Evolutionary conservation across 2,329 filamentous ascomycete genomes (phyloP), one percentile per base, ranked within the genome.

Genomic region (Fusarium odoratissimum): DNA sequence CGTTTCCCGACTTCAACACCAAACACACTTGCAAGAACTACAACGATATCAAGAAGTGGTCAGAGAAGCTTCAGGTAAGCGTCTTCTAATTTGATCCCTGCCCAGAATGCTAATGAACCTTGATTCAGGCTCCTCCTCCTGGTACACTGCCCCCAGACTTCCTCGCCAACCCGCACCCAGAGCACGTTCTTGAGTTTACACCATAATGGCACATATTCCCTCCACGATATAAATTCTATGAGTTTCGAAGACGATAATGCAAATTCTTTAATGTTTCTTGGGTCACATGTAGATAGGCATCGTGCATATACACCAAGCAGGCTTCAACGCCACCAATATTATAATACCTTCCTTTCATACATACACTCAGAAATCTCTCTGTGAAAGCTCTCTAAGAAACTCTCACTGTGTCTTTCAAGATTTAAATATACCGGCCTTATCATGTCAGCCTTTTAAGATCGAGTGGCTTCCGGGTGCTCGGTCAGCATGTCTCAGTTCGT

Each of bases 1-100:
- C 88, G 1, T 91, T 89, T 70, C 88, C 89, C 5, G 89, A 91
- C 77, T 91, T 91, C 79, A 89, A 90, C 73, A 91, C 89, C 0
- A 82, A 83, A 62, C 90, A 91, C 76, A 82, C 82, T 52, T 91
- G 90, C 78, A 85, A 87, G 38, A 88, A 90, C 75, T 90, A 87
- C 58, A 87, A 89, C 5, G 84, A 81, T 3, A 79, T 90, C 8
- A 79, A 85, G 33, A 69, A 80, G 21, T 91, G 88, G 88, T 89
- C 89, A 3, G 83, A 88, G 65, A 78, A 77, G 35, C 82, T 86
- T 31, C 89, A 91, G 68, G 85, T 83, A 38, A 62, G 73, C 23
- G 14, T 7, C 4, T 7, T 3, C 4, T 6, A 19, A 4, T 5
- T 6, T 1, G 13, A 23, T 0, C 2, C 23, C 12, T 6, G 21